Evolutionary conservation across 1,284 basidiomycete genomes (phyloP).

Genomic region (Puccinia sorghi): DNA sequence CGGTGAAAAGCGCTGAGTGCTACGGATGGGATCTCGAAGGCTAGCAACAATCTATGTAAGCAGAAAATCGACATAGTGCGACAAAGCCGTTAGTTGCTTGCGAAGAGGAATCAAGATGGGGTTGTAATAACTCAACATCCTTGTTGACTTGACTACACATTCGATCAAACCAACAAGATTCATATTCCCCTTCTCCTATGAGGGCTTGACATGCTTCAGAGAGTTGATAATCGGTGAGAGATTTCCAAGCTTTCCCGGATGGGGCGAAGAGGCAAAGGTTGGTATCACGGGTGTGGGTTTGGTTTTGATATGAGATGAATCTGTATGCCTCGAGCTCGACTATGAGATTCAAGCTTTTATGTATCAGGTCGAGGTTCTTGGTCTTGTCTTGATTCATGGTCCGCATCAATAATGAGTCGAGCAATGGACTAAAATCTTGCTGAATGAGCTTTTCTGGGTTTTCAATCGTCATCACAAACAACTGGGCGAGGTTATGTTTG

Average conservation of each 20-base stretch:
- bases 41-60: not conserved
- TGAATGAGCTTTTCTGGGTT: not conserved
- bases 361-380: not conserved
- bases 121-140: not conserved
- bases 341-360: not conserved
- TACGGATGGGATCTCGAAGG: not conserved
- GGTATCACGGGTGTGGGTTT: not conserved
- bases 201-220: not conserved
- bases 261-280: not conserved
- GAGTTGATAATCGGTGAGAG: not conserved
- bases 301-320: not conserved
- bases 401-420: not conserved
- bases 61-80: not conserved
- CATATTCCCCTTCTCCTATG: not conserved
- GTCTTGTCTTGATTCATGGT: not conserved
- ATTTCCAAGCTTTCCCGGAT: not conserved
- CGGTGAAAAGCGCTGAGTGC: not conserved
- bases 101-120: not conserved
- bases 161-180: not conserved
- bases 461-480: not conserved
- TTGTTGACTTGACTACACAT: not conserved
- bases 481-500: not conserved
- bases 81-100: not conserved
- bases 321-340: conserved; percentile 6
- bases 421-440: not conserved